Evolutionary conservation across 192 early-diverging fungal genomes (phyloP).

Genomic region (Chytriomyces sp.): DNA sequence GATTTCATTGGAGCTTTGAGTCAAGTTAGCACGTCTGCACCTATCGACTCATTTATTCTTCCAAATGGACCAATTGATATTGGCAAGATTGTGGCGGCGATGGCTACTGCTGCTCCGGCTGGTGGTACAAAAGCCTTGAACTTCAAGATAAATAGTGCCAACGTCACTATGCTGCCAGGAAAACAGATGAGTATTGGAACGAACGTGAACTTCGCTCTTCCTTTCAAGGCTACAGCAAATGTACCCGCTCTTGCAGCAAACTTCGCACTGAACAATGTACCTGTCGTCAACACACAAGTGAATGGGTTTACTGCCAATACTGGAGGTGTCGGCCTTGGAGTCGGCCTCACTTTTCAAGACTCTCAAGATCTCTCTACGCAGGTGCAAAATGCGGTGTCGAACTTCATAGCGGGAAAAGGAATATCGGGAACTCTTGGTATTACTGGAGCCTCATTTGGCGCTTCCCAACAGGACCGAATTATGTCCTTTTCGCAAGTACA

Average conservation of each 20-base stretch:
- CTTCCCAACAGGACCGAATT: slow-evolving; percentile 18
- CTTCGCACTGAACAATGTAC: slow-evolving; percentile 12
- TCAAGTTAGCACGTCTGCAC: neutral
- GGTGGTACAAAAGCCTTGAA: neutral
- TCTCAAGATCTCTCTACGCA: neutral
- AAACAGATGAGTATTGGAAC: slow-evolving; percentile 5
- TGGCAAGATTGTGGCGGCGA: neutral
- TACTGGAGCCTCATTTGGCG: slow-evolving; percentile 8
- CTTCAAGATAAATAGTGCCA: neutral
- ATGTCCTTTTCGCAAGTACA: slow-evolving; percentile 21
- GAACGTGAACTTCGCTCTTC: slow-evolving; percentile 13
- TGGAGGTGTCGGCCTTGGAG: slow-evolving; percentile 12
- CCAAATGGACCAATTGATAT: neutral
- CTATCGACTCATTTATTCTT: neutral
- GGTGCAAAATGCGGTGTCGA: slow-evolving; percentile 1
- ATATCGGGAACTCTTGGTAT: slow-evolving; percentile 17
- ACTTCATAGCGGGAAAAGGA: slow-evolving; percentile 1
- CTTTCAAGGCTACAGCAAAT: slow-evolving; percentile 11
- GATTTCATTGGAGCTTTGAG: slow-evolving; percentile 11
- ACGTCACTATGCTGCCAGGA: neutral
- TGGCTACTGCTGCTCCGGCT: neutral
- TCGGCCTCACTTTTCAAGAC: slow-evolving; percentile 10
- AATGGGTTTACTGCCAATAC: slow-evolving; percentile 12
- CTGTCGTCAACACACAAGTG: neutral
- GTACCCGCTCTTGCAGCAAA: slow-evolving; percentile 20